Evolutionary conservation across 2,329 filamentous ascomycete genomes (phyloP).

Genomic region (Chrysosphaeria jannelii): DNA sequence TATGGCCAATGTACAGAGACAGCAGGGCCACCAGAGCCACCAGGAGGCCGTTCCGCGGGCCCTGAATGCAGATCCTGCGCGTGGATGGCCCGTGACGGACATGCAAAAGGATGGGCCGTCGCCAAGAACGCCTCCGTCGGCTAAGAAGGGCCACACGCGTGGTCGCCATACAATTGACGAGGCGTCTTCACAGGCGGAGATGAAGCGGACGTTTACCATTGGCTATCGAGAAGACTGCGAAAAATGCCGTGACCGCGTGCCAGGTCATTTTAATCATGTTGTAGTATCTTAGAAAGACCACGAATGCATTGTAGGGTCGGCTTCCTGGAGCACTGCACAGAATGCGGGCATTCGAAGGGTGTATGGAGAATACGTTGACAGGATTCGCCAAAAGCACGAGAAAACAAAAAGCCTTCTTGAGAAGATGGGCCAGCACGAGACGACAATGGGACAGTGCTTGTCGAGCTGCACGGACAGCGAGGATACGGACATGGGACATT

Average conservation of each 20-base stretch:
- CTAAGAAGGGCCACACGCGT: conserved; percentile 22
- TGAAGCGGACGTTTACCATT: conserved; percentile 47
- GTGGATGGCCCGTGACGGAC: conserved; percentile 1
- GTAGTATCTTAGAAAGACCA: conserved; percentile 22
- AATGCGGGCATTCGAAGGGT: too few species aligned
- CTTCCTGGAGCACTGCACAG: too few species aligned
- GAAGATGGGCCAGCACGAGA: too few species aligned
- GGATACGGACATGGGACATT: too few species aligned
- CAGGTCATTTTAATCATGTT: conserved; percentile 58
- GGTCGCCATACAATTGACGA: conserved; percentile 28
- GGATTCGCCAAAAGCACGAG: too few species aligned
- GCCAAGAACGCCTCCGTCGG: conserved; percentile 17
- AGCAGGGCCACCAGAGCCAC: not conserved
- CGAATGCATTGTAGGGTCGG: conserved; percentile 1
- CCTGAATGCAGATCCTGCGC: conserved; percentile 1
- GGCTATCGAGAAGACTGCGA: conserved; percentile 52
- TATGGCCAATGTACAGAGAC: too few species aligned
- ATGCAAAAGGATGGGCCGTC: conserved; percentile 7
- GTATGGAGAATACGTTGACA: too few species aligned
- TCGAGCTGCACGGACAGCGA: too few species aligned
- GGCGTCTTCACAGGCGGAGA: conserved; percentile 29
- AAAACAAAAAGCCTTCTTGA: too few species aligned
- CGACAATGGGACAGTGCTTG: too few species aligned
- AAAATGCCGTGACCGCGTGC: conserved; percentile 43
- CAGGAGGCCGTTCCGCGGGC: conserved; percentile 9